phyloP scores from a whole-genome alignment of 257 asterid genomes.

The Nicotiana tomentosiformis region DNA sequence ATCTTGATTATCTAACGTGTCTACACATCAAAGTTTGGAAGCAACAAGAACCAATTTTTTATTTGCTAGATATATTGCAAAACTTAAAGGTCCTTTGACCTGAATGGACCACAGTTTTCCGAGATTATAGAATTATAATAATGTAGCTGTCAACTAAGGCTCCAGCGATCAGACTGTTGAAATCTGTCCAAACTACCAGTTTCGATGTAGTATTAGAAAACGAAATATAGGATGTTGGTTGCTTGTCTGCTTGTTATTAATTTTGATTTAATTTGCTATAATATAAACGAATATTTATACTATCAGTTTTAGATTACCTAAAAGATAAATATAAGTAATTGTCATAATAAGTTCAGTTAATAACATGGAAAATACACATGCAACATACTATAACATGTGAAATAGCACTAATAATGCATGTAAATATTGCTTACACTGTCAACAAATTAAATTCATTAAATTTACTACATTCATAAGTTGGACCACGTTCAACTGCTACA shows the following conservation, averaged over 20 bases:
- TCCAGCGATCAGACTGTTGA: conserved; percentile 2
- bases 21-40: background rate
- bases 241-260: background rate
- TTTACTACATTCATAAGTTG: background rate
- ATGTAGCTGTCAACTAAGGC: background rate
- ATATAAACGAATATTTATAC: no score
- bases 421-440: no score
- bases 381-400: no score
- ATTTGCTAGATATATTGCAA: background rate
- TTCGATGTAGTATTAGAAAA: background rate
- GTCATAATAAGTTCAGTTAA: background rate
- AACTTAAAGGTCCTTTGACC: background rate
- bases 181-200: background rate
- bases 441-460: background rate
- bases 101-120: background rate
- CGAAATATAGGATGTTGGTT: background rate
- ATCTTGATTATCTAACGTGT: background rate
- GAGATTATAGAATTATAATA: background rate
- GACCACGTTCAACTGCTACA: background rate
- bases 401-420: no score
- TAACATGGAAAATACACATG: no score
- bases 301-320: no score
- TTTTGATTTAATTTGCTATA: background rate
- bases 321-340: no score
- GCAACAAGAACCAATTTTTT: background rate